phyloP scores from a whole-genome alignment of 192 early-diverging fungal species.

The Obelidium mucronatum region DNA sequence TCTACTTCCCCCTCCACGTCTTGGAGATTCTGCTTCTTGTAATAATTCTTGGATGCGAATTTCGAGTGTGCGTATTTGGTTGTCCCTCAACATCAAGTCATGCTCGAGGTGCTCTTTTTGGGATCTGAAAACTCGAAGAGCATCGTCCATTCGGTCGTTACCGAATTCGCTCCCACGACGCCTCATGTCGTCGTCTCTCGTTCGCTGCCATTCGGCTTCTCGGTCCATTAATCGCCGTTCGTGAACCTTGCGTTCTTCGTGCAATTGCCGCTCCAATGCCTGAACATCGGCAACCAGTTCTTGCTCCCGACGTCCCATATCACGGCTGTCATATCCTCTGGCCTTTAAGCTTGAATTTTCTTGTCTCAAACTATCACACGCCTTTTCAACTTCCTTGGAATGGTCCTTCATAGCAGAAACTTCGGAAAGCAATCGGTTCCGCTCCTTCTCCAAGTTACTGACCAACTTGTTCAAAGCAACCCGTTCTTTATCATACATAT shows the following conservation, averaged over 20 bases:
- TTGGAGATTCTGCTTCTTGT: slow-evolving; percentile 27
- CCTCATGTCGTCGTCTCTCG: slow-evolving; percentile 20
- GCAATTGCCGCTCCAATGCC: slow-evolving; percentile 21
- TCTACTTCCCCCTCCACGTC: slow-evolving; percentile 14
- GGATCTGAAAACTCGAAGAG: slow-evolving; percentile 10
- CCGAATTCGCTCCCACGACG: slow-evolving; percentile 1
- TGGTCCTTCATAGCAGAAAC: neutral
- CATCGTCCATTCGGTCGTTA: slow-evolving; percentile 28
- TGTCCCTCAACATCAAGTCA: slow-evolving; percentile 27
- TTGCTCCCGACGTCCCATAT: slow-evolving; percentile 18
- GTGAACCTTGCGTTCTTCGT: slow-evolving; percentile 21
- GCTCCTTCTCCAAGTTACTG: slow-evolving; percentile 43
- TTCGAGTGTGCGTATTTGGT: slow-evolving; percentile 32
- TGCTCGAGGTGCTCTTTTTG: slow-evolving; percentile 34
- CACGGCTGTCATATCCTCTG: neutral
- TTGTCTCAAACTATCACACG: slow-evolving; percentile 4
- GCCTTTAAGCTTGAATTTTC: slow-evolving; percentile 9
- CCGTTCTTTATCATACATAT: slow-evolving; percentile 47
- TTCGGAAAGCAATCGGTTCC: slow-evolving; percentile 37
- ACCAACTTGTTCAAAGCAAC: slow-evolving; percentile 47
- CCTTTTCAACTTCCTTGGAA: slow-evolving; percentile 8
- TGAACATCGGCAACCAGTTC: slow-evolving; percentile 30
- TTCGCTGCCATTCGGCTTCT: slow-evolving; percentile 35
- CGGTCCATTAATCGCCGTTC: slow-evolving; percentile 30
- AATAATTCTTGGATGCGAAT: slow-evolving; percentile 42